Evolutionary conservation across 192 early-diverging fungal species (phyloP), one percentile per base, ranked within the genome.

Genomic region (Linnemannia elongata): DNA sequence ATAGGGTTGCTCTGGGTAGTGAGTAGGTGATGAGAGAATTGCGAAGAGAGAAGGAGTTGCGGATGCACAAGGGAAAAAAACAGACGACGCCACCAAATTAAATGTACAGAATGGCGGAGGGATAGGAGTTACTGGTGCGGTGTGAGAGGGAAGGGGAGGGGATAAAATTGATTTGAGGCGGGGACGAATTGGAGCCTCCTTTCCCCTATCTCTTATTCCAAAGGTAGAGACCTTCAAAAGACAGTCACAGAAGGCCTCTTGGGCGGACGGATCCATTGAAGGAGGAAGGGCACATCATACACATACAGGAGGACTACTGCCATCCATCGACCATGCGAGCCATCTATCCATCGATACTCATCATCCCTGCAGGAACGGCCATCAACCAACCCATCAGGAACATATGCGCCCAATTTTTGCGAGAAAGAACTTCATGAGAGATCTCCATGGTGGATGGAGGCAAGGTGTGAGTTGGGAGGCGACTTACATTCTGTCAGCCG

Each of bases 191-290:
- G 69, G 81, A 72, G 81, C 81, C 81, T 82, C 76, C 81, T 82
- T 82, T 82, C 81, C 75, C 77, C 75, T 82, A 77, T 82, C 81
- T 82, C 81, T 82, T 77, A 77, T 77, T 82, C 75, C 81, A 77
- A 76, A 82, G 81, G 81, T 82, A 82, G 81, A 77, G 75, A 77
- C 75, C 45, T 36, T 69, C 44, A 69, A n/a, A 54, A 39, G 72
- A 69, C 75, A 82, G 81, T 82, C 81, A 77, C 81, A 69, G 60
- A 49, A 33, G 30, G 42, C 42, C 60, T 66, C 30, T 66, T 66
- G 49, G 35, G 39, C n/a, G 41, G 2, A 81, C 20, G 35, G 60
- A 17, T 13, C 70, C 35, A 39, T 75, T 66, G 66, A 44, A 68
- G 45, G 27, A 36, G 55, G 22, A 66, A 20, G 39, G n/a, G 20